These are phyloP conservation scores for Blastobotrys serpentis DNA, from an alignment of 1,139 yeast species.

Conservation along the genomic window DNA sequence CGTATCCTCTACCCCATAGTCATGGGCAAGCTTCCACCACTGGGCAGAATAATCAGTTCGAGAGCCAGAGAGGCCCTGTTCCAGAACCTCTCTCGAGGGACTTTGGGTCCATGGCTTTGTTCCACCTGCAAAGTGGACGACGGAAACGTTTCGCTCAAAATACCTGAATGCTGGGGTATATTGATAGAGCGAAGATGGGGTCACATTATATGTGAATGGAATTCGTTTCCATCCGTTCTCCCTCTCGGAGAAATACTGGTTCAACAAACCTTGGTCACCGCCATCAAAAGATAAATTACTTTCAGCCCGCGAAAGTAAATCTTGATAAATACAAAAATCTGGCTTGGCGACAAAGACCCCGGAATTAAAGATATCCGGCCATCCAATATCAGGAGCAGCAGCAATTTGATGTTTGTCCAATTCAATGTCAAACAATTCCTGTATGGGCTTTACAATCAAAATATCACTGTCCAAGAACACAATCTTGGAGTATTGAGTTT, in stretches of 20 bases:
- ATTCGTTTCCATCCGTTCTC: slow-evolving; percentile 56
- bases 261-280: slow-evolving; percentile 91
- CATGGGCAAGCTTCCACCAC: slow-evolving; percentile 17
- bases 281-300: slow-evolving; percentile 72
- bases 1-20: slow-evolving; percentile 7
- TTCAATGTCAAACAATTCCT: slow-evolving; percentile 43
- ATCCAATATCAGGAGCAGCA: slow-evolving; percentile 92
- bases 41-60: slow-evolving; percentile 12
- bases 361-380: slow-evolving; percentile 94
- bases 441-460: slow-evolving; percentile 53
- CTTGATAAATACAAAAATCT: slow-evolving; percentile 45
- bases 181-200: slow-evolving; percentile 79
- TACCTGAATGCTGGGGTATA: slow-evolving; percentile 72
- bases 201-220: slow-evolving; percentile 83
- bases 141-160: slow-evolving; percentile 54
- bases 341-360: slow-evolving; percentile 79
- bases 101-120: slow-evolving; percentile 70
- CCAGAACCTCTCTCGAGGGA: slow-evolving; percentile 9
- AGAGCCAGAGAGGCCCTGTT: slow-evolving; percentile 2
- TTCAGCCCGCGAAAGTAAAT: slow-evolving; percentile 42
- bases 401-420: slow-evolving; percentile 26
- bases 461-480: slow-evolving; percentile 84
- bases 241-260: slow-evolving; percentile 62
- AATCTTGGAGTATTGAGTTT: slow-evolving; percentile 56
- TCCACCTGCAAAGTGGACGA: slow-evolving; percentile 80